phyloP scores from a whole-genome alignment of 2,329 filamentous ascomycete species.

The Bertia moriformis region DNA sequence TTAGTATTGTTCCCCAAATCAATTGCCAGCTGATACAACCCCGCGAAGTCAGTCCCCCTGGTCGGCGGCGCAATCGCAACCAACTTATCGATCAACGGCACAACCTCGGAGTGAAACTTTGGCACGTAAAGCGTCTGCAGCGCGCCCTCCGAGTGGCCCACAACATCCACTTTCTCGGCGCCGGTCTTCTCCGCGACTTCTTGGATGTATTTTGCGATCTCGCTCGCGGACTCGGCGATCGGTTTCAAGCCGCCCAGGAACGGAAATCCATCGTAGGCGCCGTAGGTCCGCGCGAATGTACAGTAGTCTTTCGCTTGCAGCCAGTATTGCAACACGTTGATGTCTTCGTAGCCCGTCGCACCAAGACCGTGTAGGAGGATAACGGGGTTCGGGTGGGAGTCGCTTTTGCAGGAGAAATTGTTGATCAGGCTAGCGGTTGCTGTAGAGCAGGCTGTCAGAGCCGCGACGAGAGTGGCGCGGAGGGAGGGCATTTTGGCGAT shows the following conservation, averaged over 20 bases:
- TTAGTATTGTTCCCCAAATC: neutral
- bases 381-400: constrained; percentile 16
- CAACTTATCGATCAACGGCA: constrained; percentile 14
- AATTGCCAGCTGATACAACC: constrained; percentile 12
- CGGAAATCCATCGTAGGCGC: constrained; percentile 16
- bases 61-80: constrained; percentile 19
- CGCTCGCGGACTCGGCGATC: constrained; percentile 15
- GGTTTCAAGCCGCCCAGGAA: constrained; percentile 16
- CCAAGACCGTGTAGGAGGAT: constrained; percentile 19
- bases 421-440: too few relatives aligned
- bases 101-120: constrained; percentile 17
- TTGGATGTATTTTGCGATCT: constrained; percentile 17
- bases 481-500: too few relatives aligned
- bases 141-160: constrained; percentile 20
- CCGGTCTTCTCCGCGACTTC: constrained; percentile 13
- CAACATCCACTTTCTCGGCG: constrained; percentile 15
- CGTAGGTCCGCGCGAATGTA: constrained; percentile 19
- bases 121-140: constrained; percentile 17
- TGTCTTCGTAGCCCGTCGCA: constrained; percentile 19
- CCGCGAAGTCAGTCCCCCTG: constrained; percentile 14
- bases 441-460: too few relatives aligned
- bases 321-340: constrained; percentile 18
- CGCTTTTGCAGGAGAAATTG: constrained; percentile 16
- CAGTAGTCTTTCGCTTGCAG: constrained; percentile 16
- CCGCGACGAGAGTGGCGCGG: too few relatives aligned